Conservation (phyloP, 129 eudicot species). For the Logfia minima region DNA sequence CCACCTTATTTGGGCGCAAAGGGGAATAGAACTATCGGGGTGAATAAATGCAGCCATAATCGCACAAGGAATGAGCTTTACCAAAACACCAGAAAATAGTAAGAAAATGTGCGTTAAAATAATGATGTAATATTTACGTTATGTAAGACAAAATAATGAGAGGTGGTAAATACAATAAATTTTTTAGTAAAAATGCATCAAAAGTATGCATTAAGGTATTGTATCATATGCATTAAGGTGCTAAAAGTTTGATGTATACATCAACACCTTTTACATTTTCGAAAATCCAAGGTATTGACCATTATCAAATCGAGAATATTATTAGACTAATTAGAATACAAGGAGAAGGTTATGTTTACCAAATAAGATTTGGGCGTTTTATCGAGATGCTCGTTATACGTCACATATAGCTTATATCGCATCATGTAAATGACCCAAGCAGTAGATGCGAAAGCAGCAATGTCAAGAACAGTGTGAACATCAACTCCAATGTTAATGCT, state of each 20-base stretch:
- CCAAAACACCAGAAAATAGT: not conserved
- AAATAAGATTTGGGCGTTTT: constrained; percentile 51
- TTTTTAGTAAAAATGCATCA: too few species aligned
- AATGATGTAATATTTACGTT: not conserved
- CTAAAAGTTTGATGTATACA: too few species aligned
- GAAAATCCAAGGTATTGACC: too few species aligned
- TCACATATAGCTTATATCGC: constrained; percentile 48
- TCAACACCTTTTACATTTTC: too few species aligned
- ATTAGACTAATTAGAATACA: too few species aligned
- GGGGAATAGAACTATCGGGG: constrained; percentile 44
- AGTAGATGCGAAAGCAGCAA: constrained; percentile 54
- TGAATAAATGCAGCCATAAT: constrained; percentile 52
- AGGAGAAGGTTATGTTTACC: constrained; percentile 36
- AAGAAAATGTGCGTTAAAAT: not conserved
- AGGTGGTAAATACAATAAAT: too few species aligned
- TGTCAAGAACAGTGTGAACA: constrained; percentile 76
- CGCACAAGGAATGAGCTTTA: constrained; percentile 61
- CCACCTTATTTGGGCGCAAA: constrained; percentile 46
- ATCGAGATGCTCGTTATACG: constrained; percentile 63
- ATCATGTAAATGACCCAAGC: constrained; percentile 87
- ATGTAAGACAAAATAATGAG: not conserved
- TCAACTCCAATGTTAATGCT: constrained; percentile 55
- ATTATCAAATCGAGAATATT: not conserved
- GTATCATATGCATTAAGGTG: too few species aligned
- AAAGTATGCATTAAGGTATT: too few species aligned